Percentiles rank a stretch among this genome's conserved stretches.
Conservation (phyloP, 306 rosid species). For the Betula pendula region DNA sequence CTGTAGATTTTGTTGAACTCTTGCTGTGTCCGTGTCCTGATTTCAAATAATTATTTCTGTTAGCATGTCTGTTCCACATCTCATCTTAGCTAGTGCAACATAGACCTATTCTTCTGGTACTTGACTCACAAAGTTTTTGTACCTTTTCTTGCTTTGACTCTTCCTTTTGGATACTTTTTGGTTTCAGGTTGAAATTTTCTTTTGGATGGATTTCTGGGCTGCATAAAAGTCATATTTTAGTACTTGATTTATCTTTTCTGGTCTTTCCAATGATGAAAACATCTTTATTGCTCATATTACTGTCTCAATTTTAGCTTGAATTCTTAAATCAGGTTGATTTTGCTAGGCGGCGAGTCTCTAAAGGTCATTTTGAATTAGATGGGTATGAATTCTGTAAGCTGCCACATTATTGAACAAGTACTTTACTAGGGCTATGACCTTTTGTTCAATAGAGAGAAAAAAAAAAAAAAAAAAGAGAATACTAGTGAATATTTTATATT, state of each 20-base stretch:
- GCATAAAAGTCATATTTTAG: neutral
- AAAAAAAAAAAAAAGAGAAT: neutral
- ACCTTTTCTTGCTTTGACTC: neutral
- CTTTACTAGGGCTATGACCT: neutral
- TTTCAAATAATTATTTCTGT: neutral
- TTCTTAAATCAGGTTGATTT: conserved; percentile 32
- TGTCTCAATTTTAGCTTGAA: neutral
- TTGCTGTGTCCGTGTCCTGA: neutral
- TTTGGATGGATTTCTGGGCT: neutral
- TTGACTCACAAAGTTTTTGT: neutral
- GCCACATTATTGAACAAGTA: neutral
- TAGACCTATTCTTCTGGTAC: neutral
- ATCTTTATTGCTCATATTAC: neutral
- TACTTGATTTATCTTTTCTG: neutral
- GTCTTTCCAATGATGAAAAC: neutral
- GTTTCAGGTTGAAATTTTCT: neutral
- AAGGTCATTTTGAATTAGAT: conserved; percentile 31
- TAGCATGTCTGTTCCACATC: neutral
- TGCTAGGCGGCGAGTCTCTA: conserved; percentile 27
- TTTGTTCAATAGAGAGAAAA: neutral
- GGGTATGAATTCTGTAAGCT: conserved; percentile 33
- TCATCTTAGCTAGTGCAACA: conserved; percentile 2
- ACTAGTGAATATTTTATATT: neutral
- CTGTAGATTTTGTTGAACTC: neutral
- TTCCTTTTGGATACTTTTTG: neutral